These are phyloP conservation scores for Cinchona pubescens DNA, from an alignment of 257 asterid genomes.

Conservation along the genomic window DNA sequence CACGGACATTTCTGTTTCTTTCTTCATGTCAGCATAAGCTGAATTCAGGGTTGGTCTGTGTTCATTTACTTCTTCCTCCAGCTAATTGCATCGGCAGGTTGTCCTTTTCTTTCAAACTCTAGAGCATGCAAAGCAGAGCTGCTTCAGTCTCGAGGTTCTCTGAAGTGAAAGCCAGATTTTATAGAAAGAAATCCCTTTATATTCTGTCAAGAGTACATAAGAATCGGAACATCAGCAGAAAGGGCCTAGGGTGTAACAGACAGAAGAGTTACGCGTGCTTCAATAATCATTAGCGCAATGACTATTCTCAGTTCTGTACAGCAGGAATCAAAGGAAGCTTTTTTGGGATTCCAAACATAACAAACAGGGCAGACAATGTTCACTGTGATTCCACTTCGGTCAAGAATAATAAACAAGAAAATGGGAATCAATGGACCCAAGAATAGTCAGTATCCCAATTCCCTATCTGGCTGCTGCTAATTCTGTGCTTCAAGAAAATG, in stretches of 20 bases:
- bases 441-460: constrained; percentile 19
- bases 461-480: background rate
- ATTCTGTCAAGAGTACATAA: background rate
- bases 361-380: constrained; percentile 26
- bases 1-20: constrained; percentile 43
- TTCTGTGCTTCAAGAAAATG: constrained; percentile 21
- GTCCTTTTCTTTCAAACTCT: background rate
- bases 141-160: background rate
- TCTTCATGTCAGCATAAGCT: constrained; percentile 18
- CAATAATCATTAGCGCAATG: constrained; percentile 40
- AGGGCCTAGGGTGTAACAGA: constrained; percentile 1
- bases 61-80: constrained; percentile 6
- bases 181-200: background rate
- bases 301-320: constrained; percentile 18
- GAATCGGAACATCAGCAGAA: background rate
- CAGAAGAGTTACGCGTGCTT: constrained; percentile 44
- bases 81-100: constrained; percentile 12
- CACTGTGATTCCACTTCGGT: constrained; percentile 21
- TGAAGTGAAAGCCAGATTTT: background rate
- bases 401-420: constrained; percentile 18
- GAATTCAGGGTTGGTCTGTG: constrained; percentile 8
- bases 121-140: background rate
- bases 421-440: constrained; percentile 33
- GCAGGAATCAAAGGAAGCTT: constrained; percentile 23
- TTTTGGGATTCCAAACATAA: constrained; percentile 27